Conservation (phyloP, 345 rosid genomes). For the Gossypium bickii region DNA sequence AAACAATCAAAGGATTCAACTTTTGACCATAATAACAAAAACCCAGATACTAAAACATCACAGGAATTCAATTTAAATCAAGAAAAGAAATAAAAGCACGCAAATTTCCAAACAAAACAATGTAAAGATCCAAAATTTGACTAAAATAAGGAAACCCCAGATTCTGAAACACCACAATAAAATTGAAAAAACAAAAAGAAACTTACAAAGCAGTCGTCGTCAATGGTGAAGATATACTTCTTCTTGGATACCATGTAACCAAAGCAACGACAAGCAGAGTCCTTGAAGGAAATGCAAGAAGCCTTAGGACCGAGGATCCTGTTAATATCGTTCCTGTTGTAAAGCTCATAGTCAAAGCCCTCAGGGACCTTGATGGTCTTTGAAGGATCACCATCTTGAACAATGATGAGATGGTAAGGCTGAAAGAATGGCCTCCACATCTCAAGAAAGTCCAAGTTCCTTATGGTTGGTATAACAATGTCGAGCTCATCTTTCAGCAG, state of each 20-base stretch:
- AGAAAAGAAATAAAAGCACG: neutral
- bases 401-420: constrained; percentile 92
- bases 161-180: neutral
- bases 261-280: constrained; percentile 95
- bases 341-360: constrained; percentile 89
- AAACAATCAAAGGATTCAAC: constrained; percentile 19
- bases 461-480: constrained; percentile 88
- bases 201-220: constrained; percentile 96
- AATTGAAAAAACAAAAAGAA: neutral
- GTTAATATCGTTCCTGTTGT: constrained; percentile 86
- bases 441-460: constrained; percentile 92
- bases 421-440: constrained; percentile 97
- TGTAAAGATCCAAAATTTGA: constrained; percentile 18
- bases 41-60: neutral
- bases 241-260: constrained; percentile 98
- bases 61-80: neutral
- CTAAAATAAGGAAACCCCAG: neutral
- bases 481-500: constrained; percentile 80
- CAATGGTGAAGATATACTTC: constrained; percentile 95
- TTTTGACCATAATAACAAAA: constrained; percentile 1
- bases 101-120: neutral
- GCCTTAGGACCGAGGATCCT: constrained; percentile 89
- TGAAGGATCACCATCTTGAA: constrained; percentile 93
- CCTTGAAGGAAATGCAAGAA: constrained; percentile 91
- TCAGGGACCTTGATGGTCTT: constrained; percentile 80